Evolutionary conservation across 306 rosid genomes (phyloP).

Genomic region (Cicer chorassanicum): DNA sequence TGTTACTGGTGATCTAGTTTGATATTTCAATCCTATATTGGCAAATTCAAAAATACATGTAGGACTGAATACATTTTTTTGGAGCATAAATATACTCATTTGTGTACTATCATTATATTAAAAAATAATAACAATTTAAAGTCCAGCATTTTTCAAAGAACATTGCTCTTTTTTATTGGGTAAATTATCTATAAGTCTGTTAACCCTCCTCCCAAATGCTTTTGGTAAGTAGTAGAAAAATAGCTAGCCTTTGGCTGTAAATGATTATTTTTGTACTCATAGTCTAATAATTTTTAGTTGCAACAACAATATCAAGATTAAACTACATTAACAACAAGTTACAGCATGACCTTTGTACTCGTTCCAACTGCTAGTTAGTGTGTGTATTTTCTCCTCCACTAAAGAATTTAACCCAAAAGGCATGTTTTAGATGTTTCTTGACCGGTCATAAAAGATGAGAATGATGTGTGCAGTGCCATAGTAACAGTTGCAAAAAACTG

Average conservation of each 20-base stretch:
- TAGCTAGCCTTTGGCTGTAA: slow-evolving; percentile 12
- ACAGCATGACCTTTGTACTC: neutral
- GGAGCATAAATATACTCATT: neutral
- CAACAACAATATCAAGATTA: slow-evolving; percentile 6
- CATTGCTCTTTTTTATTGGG: neutral
- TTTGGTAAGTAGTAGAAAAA: slow-evolving; percentile 12
- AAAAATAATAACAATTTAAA: slow-evolving; percentile 7
- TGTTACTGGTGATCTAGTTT: slow-evolving; percentile 29
- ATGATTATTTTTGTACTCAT: slow-evolving; percentile 22
- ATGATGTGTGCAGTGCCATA: slow-evolving; percentile 17
- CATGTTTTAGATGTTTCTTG: neutral
- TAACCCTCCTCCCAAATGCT: neutral
- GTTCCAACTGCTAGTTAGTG: slow-evolving; percentile 7
- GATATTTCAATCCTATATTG: slow-evolving; percentile 34
- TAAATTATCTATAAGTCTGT: neutral
- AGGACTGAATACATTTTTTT: neutral
- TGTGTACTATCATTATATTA: neutral
- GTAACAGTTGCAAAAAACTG: slow-evolving; percentile 2
- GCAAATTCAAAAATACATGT: neutral
- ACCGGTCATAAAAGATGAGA: neutral
- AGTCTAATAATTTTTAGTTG: slow-evolving; percentile 19
- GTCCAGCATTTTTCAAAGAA: slow-evolving; percentile 7
- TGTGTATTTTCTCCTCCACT: neutral
- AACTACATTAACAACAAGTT: slow-evolving; percentile 4
- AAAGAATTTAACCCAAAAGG: slow-evolving; percentile 19